A percentile compares a stretch with the other conserved stretches of the same genome.
Conservation (phyloP, 1,139 yeast genomes). For the Yamadazyma jaroonii region DNA sequence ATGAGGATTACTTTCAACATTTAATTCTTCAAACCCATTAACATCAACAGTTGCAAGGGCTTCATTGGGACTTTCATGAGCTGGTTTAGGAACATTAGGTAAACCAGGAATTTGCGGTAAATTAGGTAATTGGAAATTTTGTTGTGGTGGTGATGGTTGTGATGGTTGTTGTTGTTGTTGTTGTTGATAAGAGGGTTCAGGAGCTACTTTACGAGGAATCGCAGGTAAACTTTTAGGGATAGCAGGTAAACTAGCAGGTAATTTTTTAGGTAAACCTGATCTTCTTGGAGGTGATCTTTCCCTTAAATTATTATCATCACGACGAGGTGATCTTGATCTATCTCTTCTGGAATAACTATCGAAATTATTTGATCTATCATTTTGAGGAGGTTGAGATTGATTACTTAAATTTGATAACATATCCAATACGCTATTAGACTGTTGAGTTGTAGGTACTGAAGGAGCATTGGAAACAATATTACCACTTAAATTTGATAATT, state of each 20-base stretch:
- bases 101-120: conserved; percentile 7
- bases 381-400: conserved; percentile 7
- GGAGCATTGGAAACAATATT: conserved; percentile 17
- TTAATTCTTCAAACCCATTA: conserved; percentile 47
- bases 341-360: conserved; percentile 45
- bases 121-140: not conserved
- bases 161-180: conserved; percentile 3
- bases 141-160: conserved; percentile 10
- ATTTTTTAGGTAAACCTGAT: conserved; percentile 12
- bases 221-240: conserved; percentile 6
- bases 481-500: conserved; percentile 39
- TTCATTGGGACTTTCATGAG: not conserved
- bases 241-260: conserved; percentile 10
- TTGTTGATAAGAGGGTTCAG: not conserved
- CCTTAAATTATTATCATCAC: conserved; percentile 22
- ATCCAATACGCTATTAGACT: conserved; percentile 5
- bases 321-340: conserved; percentile 57
- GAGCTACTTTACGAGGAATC: conserved; percentile 5
- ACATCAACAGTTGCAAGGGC: conserved; percentile 1
- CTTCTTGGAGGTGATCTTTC: conserved; percentile 33
- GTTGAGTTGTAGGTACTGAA: conserved; percentile 1
- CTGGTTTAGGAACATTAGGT: conserved; percentile 3
- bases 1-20: conserved; percentile 68
- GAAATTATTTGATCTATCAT: conserved; percentile 8
- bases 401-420: conserved; percentile 5